Evolutionary conservation across 169 alveolate genomes (phyloP).

Genomic region (Babesia bigemina): DNA sequence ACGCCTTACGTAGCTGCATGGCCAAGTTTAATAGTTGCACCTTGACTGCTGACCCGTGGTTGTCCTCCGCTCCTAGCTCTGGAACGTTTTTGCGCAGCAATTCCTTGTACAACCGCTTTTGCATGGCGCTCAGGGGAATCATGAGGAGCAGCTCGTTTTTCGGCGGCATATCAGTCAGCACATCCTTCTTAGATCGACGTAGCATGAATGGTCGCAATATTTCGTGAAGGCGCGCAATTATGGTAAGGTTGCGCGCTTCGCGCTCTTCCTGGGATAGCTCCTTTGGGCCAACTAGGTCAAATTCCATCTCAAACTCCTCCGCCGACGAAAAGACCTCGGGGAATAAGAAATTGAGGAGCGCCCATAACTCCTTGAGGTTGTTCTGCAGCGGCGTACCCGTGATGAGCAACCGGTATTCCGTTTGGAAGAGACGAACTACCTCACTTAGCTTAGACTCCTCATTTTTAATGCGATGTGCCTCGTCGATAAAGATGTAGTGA

Average conservation of each 20-base stretch:
- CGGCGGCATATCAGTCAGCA: conserved; percentile 95
- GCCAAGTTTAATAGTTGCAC: conserved; percentile 94
- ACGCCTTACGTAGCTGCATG: conserved; percentile 97
- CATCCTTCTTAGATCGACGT: conserved; percentile 96
- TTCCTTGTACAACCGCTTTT: conserved; percentile 90
- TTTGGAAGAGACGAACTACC: conserved; percentile 82
- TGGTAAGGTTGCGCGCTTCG: conserved; percentile 73
- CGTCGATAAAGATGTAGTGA: conserved; percentile 97
- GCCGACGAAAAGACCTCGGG: conserved; percentile 95
- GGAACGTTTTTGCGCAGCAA: conserved; percentile 83
- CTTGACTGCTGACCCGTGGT: conserved; percentile 62
- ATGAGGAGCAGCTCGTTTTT: conserved; percentile 88
- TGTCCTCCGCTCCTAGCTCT: conserved; percentile 73
- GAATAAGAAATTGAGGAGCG: conserved; percentile 95
- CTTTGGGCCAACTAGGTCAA: conserved; percentile 77
- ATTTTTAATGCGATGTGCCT: conserved; percentile 98
- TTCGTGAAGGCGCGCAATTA: conserved; percentile 91
- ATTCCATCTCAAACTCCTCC: conserved; percentile 96
- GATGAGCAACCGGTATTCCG: conserved; percentile 93
- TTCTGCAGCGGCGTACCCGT: conserved; percentile 99
- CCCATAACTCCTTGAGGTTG: conserved; percentile 98
- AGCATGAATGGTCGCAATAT: conserved; percentile 97
- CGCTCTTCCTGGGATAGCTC: conserved; percentile 70
- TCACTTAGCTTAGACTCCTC: conserved; percentile 93
- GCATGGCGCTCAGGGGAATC: conserved; percentile 93